Evolutionary conservation across 169 alveolate genomes (phyloP).

Genomic region (Plasmodium malariae): DNA sequence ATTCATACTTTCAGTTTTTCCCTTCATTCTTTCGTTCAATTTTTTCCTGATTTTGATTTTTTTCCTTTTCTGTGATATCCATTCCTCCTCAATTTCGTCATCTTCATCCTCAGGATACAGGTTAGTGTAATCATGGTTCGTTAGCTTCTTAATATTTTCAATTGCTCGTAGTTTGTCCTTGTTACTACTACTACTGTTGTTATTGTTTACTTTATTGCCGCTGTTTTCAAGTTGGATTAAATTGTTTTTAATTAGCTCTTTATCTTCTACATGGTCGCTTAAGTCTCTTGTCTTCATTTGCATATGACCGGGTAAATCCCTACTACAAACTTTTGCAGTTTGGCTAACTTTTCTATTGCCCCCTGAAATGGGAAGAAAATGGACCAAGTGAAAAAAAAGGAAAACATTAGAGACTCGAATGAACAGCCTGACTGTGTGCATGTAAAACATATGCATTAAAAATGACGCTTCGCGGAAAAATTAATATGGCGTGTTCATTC

Average conservation of each 20-base stretch:
- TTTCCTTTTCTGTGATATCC: constrained; percentile 8
- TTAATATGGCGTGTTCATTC: no score
- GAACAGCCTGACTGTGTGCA: no score
- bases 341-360: constrained; percentile 78
- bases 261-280: constrained; percentile 67
- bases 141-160: constrained; percentile 59
- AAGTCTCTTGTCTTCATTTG: constrained; percentile 82
- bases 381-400: no score
- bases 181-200: neutral
- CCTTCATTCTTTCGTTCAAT: neutral
- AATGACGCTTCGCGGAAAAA: no score
- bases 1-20: neutral
- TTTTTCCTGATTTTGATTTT: neutral
- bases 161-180: constrained; percentile 41
- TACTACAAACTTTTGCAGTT: constrained; percentile 84
- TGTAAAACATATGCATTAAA: no score
- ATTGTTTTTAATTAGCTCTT: constrained; percentile 38
- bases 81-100: constrained; percentile 68
- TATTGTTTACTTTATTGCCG: neutral
- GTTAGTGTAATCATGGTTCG: constrained; percentile 50
- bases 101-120: constrained; percentile 77
- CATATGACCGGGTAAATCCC: constrained; percentile 84
- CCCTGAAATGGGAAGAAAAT: constrained; percentile 46
- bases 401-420: no score
- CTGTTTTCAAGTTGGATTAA: constrained; percentile 46